A percentile compares a stretch with the other conserved stretches of the same genome.
Evolutionary conservation across 768 basidiomycete species (phyloP).

Genomic region (Boletus vinaceobasis): DNA sequence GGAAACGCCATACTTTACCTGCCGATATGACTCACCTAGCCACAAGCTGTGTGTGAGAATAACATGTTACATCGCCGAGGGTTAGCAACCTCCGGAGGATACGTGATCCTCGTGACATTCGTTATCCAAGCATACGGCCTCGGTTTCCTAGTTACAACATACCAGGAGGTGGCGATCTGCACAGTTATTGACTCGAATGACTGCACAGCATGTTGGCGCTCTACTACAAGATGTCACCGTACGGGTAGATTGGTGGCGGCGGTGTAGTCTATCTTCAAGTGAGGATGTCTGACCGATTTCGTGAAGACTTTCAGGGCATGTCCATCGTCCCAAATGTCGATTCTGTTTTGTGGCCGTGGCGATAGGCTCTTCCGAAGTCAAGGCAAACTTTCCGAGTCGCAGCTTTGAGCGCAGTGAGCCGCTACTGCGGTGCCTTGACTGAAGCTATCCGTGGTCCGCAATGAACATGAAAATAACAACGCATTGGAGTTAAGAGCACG

Average conservation of each 20-base stretch:
- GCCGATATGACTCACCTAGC: conserved; percentile 27
- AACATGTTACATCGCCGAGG: conserved; percentile 4
- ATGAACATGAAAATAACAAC: neutral
- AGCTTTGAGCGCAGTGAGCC: neutral
- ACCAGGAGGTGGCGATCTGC: neutral
- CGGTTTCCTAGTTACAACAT: neutral
- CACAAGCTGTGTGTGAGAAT: conserved; percentile 32
- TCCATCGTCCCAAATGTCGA: neutral
- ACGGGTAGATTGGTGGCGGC: neutral
- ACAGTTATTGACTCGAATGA: neutral
- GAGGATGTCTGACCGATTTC: neutral
- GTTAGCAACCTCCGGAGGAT: conserved; percentile 8
- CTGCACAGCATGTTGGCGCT: conserved; percentile 10
- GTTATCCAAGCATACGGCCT: neutral
- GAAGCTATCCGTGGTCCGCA: neutral
- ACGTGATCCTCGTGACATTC: conserved; percentile 1
- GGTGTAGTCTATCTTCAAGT: neutral
- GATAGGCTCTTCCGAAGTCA: neutral
- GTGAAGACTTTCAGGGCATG: neutral
- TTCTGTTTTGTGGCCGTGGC: neutral
- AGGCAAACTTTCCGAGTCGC: conserved; percentile 1
- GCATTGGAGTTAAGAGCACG: neutral
- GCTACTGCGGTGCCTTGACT: conserved; percentile 4
- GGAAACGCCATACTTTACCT: conserved; percentile 26
- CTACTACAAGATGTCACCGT: neutral